Evolutionary conservation across 176 grass and related monocot species (phyloP).

Genomic region (Oryza brachyantha): DNA sequence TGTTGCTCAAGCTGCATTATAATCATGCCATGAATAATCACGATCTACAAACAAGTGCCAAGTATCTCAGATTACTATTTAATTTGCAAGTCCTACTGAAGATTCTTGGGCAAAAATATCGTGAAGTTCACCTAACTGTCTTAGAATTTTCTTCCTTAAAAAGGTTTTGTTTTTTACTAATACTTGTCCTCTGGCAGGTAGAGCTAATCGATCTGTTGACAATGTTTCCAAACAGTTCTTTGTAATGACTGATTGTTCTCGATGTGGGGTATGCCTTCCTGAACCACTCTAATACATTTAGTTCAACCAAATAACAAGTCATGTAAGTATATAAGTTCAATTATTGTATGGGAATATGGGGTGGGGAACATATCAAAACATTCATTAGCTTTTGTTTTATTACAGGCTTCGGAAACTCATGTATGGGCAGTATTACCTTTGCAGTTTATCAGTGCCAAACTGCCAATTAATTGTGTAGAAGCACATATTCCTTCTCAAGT

Average conservation of each 20-base stretch:
- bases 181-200: constrained; percentile 18
- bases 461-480: no score
- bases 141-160: background rate
- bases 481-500: no score
- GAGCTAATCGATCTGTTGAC: constrained; percentile 17
- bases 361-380: background rate
- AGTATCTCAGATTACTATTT: no score
- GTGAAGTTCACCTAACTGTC: background rate
- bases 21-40: no score
- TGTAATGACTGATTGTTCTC: background rate
- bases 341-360: background rate
- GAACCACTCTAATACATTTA: background rate
- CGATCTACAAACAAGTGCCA: no score
- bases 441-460: no score
- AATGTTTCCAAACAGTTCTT: constrained; percentile 18
- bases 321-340: background rate
- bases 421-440: background rate
- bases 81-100: background rate
- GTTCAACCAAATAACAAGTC: background rate
- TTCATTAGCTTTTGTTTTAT: background rate
- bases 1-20: no score
- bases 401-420: background rate
- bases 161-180: background rate
- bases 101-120: background rate
- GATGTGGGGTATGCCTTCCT: background rate